phyloP scores from a whole-genome alignment of 2,329 filamentous ascomycete species.

The Exophiala alcalophila region DNA sequence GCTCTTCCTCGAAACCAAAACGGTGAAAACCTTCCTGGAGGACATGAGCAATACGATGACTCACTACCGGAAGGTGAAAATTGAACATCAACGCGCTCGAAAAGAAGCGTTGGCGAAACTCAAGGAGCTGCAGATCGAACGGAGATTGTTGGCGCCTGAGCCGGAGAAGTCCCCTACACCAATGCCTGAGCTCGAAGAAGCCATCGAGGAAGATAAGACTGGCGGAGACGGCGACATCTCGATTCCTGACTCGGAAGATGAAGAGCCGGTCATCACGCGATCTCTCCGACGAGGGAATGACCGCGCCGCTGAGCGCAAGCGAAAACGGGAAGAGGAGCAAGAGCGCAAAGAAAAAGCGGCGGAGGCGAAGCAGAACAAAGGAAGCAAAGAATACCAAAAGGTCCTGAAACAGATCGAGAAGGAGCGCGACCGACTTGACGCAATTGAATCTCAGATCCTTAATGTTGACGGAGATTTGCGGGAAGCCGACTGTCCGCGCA shows the following conservation, averaged over 20 bases:
- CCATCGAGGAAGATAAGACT: conserved; percentile 57
- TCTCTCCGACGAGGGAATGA: conserved; percentile 63
- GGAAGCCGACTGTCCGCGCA: conserved; percentile 89
- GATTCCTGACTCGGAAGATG: conserved; percentile 63
- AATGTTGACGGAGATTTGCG: conserved; percentile 87
- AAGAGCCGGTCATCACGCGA: conserved; percentile 56
- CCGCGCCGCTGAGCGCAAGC: conserved; percentile 67
- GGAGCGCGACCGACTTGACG: conserved; percentile 73
- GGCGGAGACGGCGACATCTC: conserved; percentile 44
- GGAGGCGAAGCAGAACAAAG: conserved; percentile 67
- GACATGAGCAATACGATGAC: conserved; percentile 94
- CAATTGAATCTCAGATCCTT: conserved; percentile 80
- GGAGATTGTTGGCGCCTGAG: conserved; percentile 48
- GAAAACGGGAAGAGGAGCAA: conserved; percentile 71
- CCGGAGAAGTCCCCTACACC: conserved; percentile 45
- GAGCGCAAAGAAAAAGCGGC: conserved; percentile 67
- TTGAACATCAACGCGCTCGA: conserved; percentile 79
- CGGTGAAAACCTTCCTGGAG: conserved; percentile 83
- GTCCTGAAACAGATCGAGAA: conserved; percentile 85
- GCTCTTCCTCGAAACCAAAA: conserved; percentile 80
- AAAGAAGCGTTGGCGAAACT: conserved; percentile 55
- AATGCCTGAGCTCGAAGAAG: conserved; percentile 41
- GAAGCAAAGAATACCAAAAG: conserved; percentile 84
- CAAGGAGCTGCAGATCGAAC: conserved; percentile 46
- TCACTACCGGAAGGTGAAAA: conserved; percentile 89